Evolutionary conservation across 2,329 filamentous ascomycete species (phyloP).

Genomic region (Pezicula radicicola): DNA sequence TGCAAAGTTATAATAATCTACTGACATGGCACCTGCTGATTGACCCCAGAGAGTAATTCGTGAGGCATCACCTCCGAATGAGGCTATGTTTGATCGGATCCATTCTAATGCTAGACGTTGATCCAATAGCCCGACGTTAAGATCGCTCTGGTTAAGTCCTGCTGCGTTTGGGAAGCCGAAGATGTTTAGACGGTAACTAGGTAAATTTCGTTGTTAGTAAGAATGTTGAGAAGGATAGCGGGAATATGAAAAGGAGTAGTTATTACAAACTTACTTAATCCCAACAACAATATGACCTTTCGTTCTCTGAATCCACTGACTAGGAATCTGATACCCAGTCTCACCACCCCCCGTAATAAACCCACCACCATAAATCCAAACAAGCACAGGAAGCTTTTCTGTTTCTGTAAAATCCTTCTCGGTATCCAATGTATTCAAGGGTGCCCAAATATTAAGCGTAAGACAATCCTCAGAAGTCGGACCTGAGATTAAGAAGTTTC

Average conservation of each 20-base stretch:
- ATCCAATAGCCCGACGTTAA: constrained; percentile 50
- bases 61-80: constrained; percentile 53
- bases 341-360: constrained; percentile 22
- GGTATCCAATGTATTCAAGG: constrained; percentile 10
- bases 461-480: constrained; percentile 31
- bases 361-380: constrained; percentile 41
- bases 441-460: constrained; percentile 33
- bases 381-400: constrained; percentile 29
- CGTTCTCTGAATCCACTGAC: constrained; percentile 13
- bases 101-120: constrained; percentile 55
- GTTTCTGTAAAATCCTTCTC: too few species aligned
- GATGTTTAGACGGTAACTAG: constrained; percentile 30
- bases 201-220: too few species aligned
- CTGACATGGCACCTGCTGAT: constrained; percentile 21
- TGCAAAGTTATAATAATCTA: constrained; percentile 23
- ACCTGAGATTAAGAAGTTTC: constrained; percentile 12
- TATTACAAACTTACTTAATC: constrained; percentile 20
- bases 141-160: constrained; percentile 10
- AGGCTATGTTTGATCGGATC: constrained; percentile 53
- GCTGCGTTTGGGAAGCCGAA: constrained; percentile 21
- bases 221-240: too few species aligned
- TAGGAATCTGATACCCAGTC: constrained; percentile 13
- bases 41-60: constrained; percentile 27
- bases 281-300: constrained; percentile 26
- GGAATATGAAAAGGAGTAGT: too few species aligned